Percentiles rank a stretch among this genome's conserved stretches.
Evolutionary conservation across 352 stramenopile genomes (phyloP).

Genomic region (Globisporangium iwayamae): DNA sequence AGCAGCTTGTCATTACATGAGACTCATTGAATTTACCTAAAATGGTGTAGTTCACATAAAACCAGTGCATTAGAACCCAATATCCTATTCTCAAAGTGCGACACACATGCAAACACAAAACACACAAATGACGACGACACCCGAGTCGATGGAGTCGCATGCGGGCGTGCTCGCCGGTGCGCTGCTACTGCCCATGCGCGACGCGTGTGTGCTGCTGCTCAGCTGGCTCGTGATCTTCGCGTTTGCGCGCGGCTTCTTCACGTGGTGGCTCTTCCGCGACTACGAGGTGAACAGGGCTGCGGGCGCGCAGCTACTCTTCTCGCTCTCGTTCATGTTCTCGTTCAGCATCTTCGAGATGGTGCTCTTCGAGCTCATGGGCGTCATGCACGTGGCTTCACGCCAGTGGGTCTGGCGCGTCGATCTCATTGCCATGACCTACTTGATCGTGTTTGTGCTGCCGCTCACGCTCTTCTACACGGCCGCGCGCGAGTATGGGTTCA

Average conservation of each 20-base stretch:
- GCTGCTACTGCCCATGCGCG: slow-evolving; percentile 24
- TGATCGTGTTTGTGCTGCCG: slow-evolving; percentile 74
- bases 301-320: slow-evolving; percentile 66
- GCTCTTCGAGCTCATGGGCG: slow-evolving; percentile 74
- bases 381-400: slow-evolving; percentile 54
- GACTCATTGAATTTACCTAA: neutral
- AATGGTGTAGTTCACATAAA: neutral
- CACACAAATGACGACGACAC: neutral
- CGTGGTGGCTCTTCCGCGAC: slow-evolving; percentile 81
- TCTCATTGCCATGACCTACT: slow-evolving; percentile 71
- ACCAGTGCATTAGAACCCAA: neutral
- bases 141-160: neutral
- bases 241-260: slow-evolving; percentile 79
- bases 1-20: no score
- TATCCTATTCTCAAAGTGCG: neutral
- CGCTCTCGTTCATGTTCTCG: slow-evolving; percentile 68
- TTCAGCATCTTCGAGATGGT: slow-evolving; percentile 81
- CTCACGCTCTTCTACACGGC: slow-evolving; percentile 75
- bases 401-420: slow-evolving; percentile 79
- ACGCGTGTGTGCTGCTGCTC: slow-evolving; percentile 24
- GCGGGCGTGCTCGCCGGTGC: slow-evolving; percentile 16
- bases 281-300: slow-evolving; percentile 60
- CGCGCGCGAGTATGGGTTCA: slow-evolving; percentile 55
- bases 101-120: neutral
- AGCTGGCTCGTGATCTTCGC: slow-evolving; percentile 61